phyloP scores from a whole-genome alignment of 2,329 filamentous ascomycete genomes.

The Scorias spongiosa region DNA sequence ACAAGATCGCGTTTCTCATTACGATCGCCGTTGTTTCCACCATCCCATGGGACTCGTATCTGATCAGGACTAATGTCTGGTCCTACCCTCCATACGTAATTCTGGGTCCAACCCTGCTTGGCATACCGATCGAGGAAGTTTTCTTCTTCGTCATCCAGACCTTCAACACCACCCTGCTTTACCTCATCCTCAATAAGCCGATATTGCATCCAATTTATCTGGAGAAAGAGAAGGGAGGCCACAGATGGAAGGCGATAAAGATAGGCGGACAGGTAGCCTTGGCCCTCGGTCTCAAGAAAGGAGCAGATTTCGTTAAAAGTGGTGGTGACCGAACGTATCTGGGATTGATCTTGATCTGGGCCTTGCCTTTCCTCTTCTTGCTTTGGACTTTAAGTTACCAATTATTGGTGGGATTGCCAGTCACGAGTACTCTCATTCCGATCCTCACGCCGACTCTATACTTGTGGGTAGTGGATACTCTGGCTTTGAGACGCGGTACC shows the following conservation, averaged over 20 bases:
- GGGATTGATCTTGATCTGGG: slow-evolving; percentile 56
- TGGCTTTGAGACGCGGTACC: slow-evolving; percentile 51
- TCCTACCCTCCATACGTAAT: slow-evolving; percentile 53
- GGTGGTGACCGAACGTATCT: slow-evolving; percentile 46
- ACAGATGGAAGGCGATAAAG: not conserved
- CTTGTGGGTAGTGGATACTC: slow-evolving; percentile 56
- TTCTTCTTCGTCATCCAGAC: slow-evolving; percentile 70
- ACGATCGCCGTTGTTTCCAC: slow-evolving; percentile 51
- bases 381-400: slow-evolving; percentile 49
- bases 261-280: slow-evolving; percentile 29
- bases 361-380: slow-evolving; percentile 48
- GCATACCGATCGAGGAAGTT: slow-evolving; percentile 56
- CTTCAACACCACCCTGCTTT: slow-evolving; percentile 55
- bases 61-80: slow-evolving; percentile 55
- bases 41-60: slow-evolving; percentile 62
- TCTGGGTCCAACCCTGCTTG: slow-evolving; percentile 44
- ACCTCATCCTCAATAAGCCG: slow-evolving; percentile 51
- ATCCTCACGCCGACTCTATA: slow-evolving; percentile 52
- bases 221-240: slow-evolving; percentile 20
- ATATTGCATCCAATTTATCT: slow-evolving; percentile 41
- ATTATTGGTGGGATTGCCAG: slow-evolving; percentile 46
- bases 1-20: slow-evolving; percentile 46
- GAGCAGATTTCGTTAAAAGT: slow-evolving; percentile 30
- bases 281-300: slow-evolving; percentile 27
- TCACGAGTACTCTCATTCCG: slow-evolving; percentile 41